phyloP scores from a whole-genome alignment of 1,284 basidiomycete species.

The Tranzscheliella williamsii region DNA sequence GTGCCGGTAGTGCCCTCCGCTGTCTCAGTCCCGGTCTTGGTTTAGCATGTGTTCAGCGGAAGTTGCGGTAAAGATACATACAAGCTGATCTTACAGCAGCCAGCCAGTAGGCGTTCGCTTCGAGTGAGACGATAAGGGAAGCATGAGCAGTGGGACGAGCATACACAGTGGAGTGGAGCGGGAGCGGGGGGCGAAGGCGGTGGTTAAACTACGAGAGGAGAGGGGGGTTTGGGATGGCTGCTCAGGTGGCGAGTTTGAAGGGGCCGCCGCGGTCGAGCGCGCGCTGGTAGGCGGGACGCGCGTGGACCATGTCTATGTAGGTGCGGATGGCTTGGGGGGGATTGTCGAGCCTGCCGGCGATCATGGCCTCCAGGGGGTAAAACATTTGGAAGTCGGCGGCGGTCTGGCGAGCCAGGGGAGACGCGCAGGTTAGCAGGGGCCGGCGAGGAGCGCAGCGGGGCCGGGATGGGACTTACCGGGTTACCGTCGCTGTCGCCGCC shows the following conservation, averaged over 20 bases:
- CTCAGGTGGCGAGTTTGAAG: constrained; percentile 11
- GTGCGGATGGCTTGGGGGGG: constrained; percentile 37
- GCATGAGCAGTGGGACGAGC: no score
- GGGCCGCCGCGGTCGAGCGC: constrained; percentile 54
- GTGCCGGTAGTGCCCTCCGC: no score
- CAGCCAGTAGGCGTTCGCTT: no score
- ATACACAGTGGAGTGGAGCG: no score
- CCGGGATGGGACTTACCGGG: constrained; percentile 12
- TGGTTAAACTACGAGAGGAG: no score
- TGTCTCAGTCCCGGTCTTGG: no score
- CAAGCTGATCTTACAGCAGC: no score
- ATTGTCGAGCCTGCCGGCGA: constrained; percentile 40
- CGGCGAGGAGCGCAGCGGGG: background rate
- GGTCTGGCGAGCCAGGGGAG: constrained; percentile 9
- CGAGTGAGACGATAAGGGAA: no score
- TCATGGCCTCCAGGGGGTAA: constrained; percentile 53
- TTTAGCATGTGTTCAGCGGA: no score
- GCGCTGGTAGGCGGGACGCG: constrained; percentile 49
- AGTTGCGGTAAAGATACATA: no score
- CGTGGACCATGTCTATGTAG: constrained; percentile 52
- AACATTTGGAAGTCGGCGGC: constrained; percentile 59
- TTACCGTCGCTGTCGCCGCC: constrained; percentile 57
- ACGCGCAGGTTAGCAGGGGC: background rate
- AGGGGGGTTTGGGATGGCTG: no score
- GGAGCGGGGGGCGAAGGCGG: no score